Evolutionary conservation across 768 basidiomycete genomes (phyloP), one percentile per base, ranked within the genome.

Genomic region (Crepidotus variabilis): DNA sequence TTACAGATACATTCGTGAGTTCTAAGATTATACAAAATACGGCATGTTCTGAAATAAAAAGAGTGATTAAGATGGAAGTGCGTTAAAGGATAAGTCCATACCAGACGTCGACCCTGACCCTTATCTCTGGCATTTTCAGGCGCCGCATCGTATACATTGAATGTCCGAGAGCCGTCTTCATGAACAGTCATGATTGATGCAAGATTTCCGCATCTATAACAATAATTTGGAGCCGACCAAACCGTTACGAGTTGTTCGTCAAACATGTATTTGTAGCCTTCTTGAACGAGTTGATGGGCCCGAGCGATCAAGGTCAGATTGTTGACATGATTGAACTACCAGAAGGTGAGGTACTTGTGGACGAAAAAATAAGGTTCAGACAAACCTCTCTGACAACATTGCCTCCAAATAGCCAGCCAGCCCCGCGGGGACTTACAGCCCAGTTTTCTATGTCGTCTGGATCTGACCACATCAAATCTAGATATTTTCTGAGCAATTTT

Each of bases 401-500:
- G 13, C 80, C 86, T 6, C 95, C 95, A 61, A 98, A 97, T 20
- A 97, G 74, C 90, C 94, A 98, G 0, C 96, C 96, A 5, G 96
- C 96, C 18, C 96, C 96, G 36, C 96, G 82, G 3, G 96, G 96
- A 61, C 92, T 95, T 53, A 98, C 92, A 4, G 94, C 95, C 96
- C 96, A 98, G 43, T 90, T 94, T 39, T 92, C 89, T 39, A 96
- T 88, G 45, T 96, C 92, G 66, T 98, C 94, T 2, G 90, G 95
- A 69, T 98, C 95, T 34, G 91, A 94, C 96, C 96, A 98, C 94
- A 98, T 97, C 11, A 98, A 82, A 67, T 98, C 94, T 94, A 18
- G 22, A 53, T 24, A 32, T 48, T 50, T n/a, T 16, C 16, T 43
- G 45, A 35, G 21, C 6, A 50, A 23, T 20, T 21, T 47, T 10